These are phyloP conservation scores for Hyphodiscus hymeniophilus DNA, from an alignment of 495 filamentous ascomycete species.

Conservation along the genomic window DNA sequence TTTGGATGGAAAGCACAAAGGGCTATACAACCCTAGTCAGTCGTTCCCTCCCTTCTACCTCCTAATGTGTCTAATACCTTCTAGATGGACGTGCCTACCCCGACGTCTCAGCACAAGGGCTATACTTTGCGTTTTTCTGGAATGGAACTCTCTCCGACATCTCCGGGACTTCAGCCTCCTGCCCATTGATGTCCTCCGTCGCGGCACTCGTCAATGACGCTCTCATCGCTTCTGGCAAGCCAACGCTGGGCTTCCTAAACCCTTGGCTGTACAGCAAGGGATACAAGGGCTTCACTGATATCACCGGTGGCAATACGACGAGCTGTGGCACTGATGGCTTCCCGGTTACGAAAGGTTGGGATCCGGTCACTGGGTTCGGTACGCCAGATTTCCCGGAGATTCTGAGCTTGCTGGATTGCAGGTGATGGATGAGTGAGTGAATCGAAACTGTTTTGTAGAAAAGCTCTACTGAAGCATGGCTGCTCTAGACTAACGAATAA, in stretches of 20 bases:
- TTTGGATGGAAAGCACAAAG: conserved; percentile 14
- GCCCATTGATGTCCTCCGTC: conserved; percentile 33
- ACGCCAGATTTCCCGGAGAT: conserved; percentile 32
- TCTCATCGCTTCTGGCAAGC: conserved; percentile 43
- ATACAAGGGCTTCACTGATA: conserved; percentile 49
- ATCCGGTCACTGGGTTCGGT: conserved; percentile 57
- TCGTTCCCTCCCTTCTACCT: background rate
- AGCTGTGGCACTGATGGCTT: conserved; percentile 51
- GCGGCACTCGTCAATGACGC: conserved; percentile 56
- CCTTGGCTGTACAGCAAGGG: conserved; percentile 54
- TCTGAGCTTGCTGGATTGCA: no score
- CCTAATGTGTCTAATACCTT: conserved; percentile 32
- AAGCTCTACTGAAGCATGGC: no score
- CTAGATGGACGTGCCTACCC: conserved; percentile 59
- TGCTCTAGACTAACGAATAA: no score
- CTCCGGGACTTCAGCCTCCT: conserved; percentile 28
- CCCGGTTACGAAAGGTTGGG: conserved; percentile 46
- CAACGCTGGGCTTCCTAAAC: conserved; percentile 54
- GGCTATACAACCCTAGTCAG: conserved; percentile 17
- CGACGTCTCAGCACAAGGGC: conserved; percentile 58
- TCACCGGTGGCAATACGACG: conserved; percentile 47
- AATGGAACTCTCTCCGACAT: conserved; percentile 39
- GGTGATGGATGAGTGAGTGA: no score
- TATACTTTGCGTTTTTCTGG: conserved; percentile 41
- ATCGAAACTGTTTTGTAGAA: no score